These are phyloP conservation scores for Naegleria lovaniensis DNA, from an alignment of 208 protist species.

Conservation along the genomic window DNA sequence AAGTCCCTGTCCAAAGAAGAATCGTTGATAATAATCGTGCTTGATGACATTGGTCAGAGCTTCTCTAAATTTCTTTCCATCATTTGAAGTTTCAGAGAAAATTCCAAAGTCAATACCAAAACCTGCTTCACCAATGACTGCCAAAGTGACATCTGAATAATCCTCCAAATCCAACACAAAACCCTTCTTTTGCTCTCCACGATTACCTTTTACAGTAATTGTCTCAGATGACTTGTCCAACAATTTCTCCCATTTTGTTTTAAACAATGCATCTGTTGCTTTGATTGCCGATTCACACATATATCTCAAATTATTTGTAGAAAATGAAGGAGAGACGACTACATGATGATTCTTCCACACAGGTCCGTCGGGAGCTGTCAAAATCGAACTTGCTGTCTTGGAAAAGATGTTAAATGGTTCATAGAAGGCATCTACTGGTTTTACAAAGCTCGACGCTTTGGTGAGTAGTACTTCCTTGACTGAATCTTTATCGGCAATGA, in stretches of 20 bases:
- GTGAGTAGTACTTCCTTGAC: not conserved
- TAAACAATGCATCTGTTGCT: not conserved
- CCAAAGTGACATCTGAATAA: not conserved
- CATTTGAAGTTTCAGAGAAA: not conserved
- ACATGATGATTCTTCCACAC: not conserved
- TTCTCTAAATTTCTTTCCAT: not conserved
- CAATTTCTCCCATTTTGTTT: not conserved
- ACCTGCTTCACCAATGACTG: not conserved
- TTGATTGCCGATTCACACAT: not conserved
- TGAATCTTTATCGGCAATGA: not conserved
- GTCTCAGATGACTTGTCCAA: not conserved
- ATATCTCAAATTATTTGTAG: not conserved
- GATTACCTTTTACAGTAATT: no score
- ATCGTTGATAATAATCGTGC: not conserved
- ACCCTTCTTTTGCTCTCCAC: not conserved
- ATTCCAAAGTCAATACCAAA: conserved; percentile 22
- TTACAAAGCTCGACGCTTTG: not conserved
- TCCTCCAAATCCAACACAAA: not conserved
- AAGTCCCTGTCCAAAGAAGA: not conserved
- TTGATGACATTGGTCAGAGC: not conserved
- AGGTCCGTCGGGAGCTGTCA: not conserved
- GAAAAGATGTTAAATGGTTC: not conserved
- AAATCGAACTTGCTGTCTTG: not conserved
- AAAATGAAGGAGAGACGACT: not conserved
- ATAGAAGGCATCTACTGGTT: not conserved